These are phyloP conservation scores for Candida cerambycidarum DNA, from an alignment of 805 yeast species.

Conservation along the genomic window DNA sequence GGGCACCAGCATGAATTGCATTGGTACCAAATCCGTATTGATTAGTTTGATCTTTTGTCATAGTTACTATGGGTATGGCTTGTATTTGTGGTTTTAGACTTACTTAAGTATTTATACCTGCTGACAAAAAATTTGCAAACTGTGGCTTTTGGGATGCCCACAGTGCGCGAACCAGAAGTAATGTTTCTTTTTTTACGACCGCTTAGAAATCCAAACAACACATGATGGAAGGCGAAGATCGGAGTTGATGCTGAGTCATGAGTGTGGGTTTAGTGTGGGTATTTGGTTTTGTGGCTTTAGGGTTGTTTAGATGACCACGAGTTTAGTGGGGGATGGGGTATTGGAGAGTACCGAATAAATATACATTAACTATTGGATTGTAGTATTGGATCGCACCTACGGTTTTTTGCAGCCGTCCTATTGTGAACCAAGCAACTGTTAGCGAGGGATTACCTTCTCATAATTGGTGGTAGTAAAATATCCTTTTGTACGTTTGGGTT, in stretches of 20 bases:
- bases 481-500: neutral
- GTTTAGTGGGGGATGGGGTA: too few species aligned
- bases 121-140: slow-evolving; percentile 5
- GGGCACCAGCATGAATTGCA: slow-evolving; percentile 84
- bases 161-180: neutral
- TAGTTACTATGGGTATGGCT: slow-evolving; percentile 11
- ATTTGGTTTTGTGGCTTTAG: too few species aligned
- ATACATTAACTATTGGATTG: neutral
- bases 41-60: slow-evolving; percentile 39
- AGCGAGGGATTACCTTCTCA: neutral
- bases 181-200: neutral
- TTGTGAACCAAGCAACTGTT: neutral
- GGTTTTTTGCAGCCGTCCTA: neutral
- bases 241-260: too few species aligned
- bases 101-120: slow-evolving; percentile 1
- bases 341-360: too few species aligned
- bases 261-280: too few species aligned
- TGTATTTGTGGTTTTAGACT: neutral
- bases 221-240: too few species aligned
- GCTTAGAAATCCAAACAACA: neutral
- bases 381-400: neutral
- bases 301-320: too few species aligned
- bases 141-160: slow-evolving; percentile 2
- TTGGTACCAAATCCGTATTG: slow-evolving; percentile 65
- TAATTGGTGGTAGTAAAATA: slow-evolving; percentile 2